Base-by-base conservation (phyloP, 768 basidiomycete species). In the Lentinula detonsa region DNA sequence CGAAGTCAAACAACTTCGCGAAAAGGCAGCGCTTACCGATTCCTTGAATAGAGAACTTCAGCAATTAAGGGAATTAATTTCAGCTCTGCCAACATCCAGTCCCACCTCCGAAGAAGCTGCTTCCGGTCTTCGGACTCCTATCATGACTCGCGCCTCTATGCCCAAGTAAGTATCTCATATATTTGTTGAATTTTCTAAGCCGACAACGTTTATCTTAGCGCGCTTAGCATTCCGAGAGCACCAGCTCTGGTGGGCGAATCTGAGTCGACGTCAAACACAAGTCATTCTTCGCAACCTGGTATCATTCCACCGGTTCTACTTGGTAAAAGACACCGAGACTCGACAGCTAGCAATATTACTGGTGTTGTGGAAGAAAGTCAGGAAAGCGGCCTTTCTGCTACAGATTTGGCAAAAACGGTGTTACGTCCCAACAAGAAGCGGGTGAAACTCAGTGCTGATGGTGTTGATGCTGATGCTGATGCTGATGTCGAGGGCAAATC, bases 321-420 rank as follows among this genome's bases (percentile, higher is more conserved):
- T 16, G 88, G 89, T n/a, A 91, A 90, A 69, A 83, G 86, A 37
- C 80, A 77, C 55, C 78, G 88, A 62, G 83, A 84, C 63, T 75
- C 82, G 2, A 71, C 75, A 8, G 73, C 76, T 10, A 81, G 77
- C 64, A 74, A 76, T 56, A 65, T 76, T 21, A 71, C 76, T 1
- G 78, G 72, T 56, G 69, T 75, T 9, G 70, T 74, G 5, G 84
- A 82, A 59, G 72, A 73, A 31, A 77, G 70, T n/a, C 70, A 77
- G 59, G 77, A 78, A 53, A 78, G 69, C 10, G 71, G 68, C 5
- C 63, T 69, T 11, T 65, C 70, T 23, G 77, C 79, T 62, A 69
- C 65, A 18, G 80, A 78, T 59, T 66, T 73, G 9, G 72, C 73
- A n/a, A 74, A 68, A 55, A 69, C 67, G 54, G 75, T 76, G 18